Base-by-base conservation (phyloP, 192 early-diverging fungal genomes). In the Gryganskiella cystojenkinii region DNA sequence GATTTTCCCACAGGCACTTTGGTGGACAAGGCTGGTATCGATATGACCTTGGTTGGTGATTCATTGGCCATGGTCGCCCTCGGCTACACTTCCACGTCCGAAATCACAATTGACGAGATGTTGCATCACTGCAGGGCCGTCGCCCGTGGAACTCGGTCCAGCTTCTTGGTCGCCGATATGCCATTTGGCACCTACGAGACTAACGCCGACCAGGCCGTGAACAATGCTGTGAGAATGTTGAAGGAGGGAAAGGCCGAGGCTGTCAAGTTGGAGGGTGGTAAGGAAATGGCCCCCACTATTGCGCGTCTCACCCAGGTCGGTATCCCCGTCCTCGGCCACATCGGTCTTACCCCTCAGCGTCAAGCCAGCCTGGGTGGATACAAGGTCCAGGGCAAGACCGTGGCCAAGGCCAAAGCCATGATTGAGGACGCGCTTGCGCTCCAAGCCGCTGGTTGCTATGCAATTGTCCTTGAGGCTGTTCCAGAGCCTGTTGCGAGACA, bases 21-120 rank as follows among this genome's bases (percentile, higher is more conserved):
- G 20, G 91, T 87, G 54, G 97, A 98, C 56, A 86, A 89, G 40
- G 85, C 93, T 0, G 93, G 91, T 17, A 87, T 96, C 61, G 98
- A 99, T 65, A 88, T 95, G 71, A 85, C 85, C 57, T 87, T 99
- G 10, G 96, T 99, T 4, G 98, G 98, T 20, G 98, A 98, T 80
- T 95, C 93, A 2, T 82, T 98, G 54, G 98, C 95, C 14, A 99
- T 99, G 98, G 98, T 99, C 0, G 90, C 94, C 7, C 82, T 99
- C 47, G 98, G 98, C 7, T 90, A 94, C 75, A 87, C 93, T 20
- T 90, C 88, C 31, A 98, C 96, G 11, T 93, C 92, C 50, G 86
- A 86, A 51, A 84, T 97, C 34, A 97, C 96, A 2, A 84, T 98
- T 50, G 94, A 98, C 87, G 95, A 98, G 80, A 99, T 99, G 96